Evolutionary conservation across 1,139 yeast genomes (phyloP), one percentile per base, ranked within the genome.

Genomic region (Suhomyces atakaporum): DNA sequence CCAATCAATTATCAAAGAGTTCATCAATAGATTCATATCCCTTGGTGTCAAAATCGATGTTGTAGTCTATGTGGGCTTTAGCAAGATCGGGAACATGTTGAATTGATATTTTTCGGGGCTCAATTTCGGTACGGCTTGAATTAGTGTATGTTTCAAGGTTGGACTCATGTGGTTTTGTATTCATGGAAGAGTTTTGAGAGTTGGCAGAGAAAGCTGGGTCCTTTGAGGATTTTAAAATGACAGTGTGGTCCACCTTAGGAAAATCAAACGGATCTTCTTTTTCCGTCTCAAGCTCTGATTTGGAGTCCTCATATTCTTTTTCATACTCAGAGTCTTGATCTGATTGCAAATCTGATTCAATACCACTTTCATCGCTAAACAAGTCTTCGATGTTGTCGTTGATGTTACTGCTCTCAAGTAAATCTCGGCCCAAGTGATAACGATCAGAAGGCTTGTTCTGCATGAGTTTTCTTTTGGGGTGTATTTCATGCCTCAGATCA

Each of bases 11-110:
- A 6, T 45, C 36, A 29, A 56, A 56, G 25, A 54, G 36, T 40
- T 55, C 60, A 21, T 54, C 60, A 3, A 56, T 49, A 5, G 61
- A 54, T 12, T 49, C 50, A 30, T 54, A 46, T 3, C 54, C 58
- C 14, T 33, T 26, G 3, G 38, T 16, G 7, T 32, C 40, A 16
- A 34, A 21, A 13, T 34, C 28, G 20, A 42, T 36, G 20, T 37
- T 29, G 16, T 34, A 35, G 27, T 35, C 38, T 27, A 14, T 29
- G 31, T 13, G 38, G 13, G 38, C 27, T 16, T 30, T 14, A 12
- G 31, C 21, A 24, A 35, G 31, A 27, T 31, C 24, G 7, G 38
- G 38, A 12, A 35, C 16, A 5, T 31, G 35, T 16, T 21, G 13
- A 16, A 19, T 14, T 1, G 35, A 36, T n/a, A 36, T 14, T 9